Conservation (phyloP, 345 rosid genomes). For the Xanthoceras sorbifolium region DNA sequence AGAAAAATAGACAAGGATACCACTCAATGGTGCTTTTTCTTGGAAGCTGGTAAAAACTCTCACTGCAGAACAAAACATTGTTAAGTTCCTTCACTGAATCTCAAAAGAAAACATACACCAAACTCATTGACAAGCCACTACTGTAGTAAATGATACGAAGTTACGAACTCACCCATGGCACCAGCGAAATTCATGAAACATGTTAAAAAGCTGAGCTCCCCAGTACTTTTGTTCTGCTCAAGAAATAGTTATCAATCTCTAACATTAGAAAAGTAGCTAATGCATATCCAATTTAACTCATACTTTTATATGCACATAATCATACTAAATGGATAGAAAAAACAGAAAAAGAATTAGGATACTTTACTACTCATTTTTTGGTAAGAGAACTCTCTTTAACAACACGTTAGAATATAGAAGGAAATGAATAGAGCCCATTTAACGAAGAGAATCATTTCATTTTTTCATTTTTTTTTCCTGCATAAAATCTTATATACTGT, state of each 20-base stretch:
- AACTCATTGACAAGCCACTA: background rate
- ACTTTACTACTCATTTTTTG: background rate
- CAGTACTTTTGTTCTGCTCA: conserved; percentile 81
- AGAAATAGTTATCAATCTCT: conserved; percentile 18
- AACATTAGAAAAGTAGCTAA: conserved; percentile 5
- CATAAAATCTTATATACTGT: background rate
- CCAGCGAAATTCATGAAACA: conserved; percentile 77
- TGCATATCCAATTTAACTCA: background rate
- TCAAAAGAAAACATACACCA: background rate
- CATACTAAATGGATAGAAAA: background rate
- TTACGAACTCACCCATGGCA: conserved; percentile 60
- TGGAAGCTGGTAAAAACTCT: conserved; percentile 93
- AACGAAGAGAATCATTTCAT: background rate
- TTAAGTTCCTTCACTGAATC: background rate
- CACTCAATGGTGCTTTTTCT: conserved; percentile 82
- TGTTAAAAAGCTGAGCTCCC: conserved; percentile 94
- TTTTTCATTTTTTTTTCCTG: background rate
- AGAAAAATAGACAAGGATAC: conserved; percentile 55
- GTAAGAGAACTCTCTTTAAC: background rate
- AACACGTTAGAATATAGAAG: background rate
- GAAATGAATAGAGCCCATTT: background rate
- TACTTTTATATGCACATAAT: background rate
- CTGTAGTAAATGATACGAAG: conserved; percentile 1
- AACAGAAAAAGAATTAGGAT: background rate
- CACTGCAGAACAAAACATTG: conserved; percentile 46